phyloP scores from a whole-genome alignment of 257 asterid genomes.

The Euphrasia confusa region DNA sequence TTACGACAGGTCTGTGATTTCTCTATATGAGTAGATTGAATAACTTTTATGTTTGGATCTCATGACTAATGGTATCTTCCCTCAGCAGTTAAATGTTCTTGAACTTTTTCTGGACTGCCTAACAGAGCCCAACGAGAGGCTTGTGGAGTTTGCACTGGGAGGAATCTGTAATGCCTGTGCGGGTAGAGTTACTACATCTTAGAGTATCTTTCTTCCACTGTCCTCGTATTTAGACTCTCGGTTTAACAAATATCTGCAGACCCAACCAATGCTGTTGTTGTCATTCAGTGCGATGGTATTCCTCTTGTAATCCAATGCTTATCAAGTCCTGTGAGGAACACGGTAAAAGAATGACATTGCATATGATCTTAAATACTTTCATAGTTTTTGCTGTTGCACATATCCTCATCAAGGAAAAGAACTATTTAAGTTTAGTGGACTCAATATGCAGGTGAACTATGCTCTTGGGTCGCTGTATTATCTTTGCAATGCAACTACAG shows the following conservation, averaged over 20 bases:
- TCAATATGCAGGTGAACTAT: constrained; percentile 56
- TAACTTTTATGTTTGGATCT: background rate
- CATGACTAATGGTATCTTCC: constrained; percentile 11
- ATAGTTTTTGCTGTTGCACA: no score
- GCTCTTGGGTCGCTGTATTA: constrained; percentile 72
- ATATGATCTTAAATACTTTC: background rate
- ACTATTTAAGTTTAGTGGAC: background rate
- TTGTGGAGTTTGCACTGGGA: constrained; percentile 85
- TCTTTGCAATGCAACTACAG: constrained; percentile 53
- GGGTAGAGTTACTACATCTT: constrained; percentile 34
- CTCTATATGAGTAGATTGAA: background rate
- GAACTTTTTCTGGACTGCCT: constrained; percentile 93
- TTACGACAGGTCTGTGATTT: constrained; percentile 64
- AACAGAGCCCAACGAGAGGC: constrained; percentile 84
- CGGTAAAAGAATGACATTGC: constrained; percentile 39
- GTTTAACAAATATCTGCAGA: constrained; percentile 35
- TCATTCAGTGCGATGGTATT: constrained; percentile 64
- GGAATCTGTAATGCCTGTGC: constrained; percentile 88
- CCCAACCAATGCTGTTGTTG: constrained; percentile 74
- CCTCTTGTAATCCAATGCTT: constrained; percentile 82
- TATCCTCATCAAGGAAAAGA: no score
- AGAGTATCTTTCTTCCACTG: background rate
- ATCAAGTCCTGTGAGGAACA: constrained; percentile 89
- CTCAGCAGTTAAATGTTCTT: constrained; percentile 72
- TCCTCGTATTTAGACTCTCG: background rate